A percentile compares a stretch with the other conserved stretches of the same genome.
phyloP scores from a whole-genome alignment of 768 basidiomycete species.

The Suillus decipiens region DNA sequence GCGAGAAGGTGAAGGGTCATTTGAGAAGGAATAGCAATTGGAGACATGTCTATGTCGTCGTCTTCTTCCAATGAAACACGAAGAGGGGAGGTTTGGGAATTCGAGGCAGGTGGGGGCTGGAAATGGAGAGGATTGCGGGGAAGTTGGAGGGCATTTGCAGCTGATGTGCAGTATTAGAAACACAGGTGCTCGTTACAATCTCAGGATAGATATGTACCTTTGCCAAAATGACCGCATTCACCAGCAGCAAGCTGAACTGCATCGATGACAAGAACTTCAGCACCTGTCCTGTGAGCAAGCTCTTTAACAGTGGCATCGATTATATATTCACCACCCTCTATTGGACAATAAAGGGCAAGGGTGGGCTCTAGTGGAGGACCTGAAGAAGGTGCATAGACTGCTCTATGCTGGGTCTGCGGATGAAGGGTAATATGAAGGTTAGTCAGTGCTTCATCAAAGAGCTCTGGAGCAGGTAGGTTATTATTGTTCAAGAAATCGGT shows the following conservation, averaged over 20 bases:
- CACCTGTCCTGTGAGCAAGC: slow-evolving; percentile 67
- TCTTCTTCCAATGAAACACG: slow-evolving; percentile 40
- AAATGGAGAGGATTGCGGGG: slow-evolving; percentile 80
- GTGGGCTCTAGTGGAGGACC: slow-evolving; percentile 73
- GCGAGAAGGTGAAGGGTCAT: slow-evolving; percentile 50
- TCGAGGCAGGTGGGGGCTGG: slow-evolving; percentile 31
- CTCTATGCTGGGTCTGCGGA: slow-evolving; percentile 78
- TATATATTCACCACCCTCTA: slow-evolving; percentile 81
- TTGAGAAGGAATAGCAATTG: slow-evolving; percentile 46
- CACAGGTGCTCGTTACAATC: neutral
- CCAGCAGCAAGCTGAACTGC: slow-evolving; percentile 83
- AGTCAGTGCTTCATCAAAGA: slow-evolving; percentile 74
- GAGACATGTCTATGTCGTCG: slow-evolving; percentile 48
- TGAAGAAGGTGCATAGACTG: slow-evolving; percentile 55
- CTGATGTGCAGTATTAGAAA: slow-evolving; percentile 36
- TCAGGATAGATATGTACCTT: slow-evolving; percentile 46
- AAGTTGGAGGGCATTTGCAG: slow-evolving; percentile 67
- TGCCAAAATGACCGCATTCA: slow-evolving; percentile 84
- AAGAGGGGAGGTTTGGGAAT: slow-evolving; percentile 22
- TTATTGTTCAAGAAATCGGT: slow-evolving; percentile 31
- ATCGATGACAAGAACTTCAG: slow-evolving; percentile 87
- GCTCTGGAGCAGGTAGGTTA: slow-evolving; percentile 68
- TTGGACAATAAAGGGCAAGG: slow-evolving; percentile 81
- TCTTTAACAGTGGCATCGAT: slow-evolving; percentile 79
- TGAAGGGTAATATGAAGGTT: slow-evolving; percentile 78